phyloP scores from a whole-genome alignment of 768 basidiomycete genomes.

The Mrakia gelida region DNA sequence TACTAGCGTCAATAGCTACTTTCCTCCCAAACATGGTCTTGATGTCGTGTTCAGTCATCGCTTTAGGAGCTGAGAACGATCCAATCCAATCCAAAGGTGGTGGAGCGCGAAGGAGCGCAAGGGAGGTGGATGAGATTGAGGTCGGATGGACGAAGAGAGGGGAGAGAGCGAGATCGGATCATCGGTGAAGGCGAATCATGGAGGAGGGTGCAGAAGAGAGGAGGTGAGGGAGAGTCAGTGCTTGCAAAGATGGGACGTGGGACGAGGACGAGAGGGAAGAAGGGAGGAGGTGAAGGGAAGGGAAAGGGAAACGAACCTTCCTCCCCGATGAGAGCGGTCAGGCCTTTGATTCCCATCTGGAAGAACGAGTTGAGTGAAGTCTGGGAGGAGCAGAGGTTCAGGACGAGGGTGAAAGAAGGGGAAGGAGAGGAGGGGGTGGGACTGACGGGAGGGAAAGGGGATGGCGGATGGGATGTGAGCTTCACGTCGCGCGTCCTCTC shows the following conservation, averaged over 20 bases:
- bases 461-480: no score
- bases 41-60: constrained; percentile 68
- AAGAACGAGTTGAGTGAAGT: no score
- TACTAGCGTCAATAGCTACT: constrained; percentile 88
- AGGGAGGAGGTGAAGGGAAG: neutral
- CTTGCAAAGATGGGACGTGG: no score
- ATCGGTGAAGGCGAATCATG: neutral
- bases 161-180: neutral
- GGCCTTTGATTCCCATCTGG: constrained; percentile 46
- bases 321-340: constrained; percentile 82
- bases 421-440: no score
- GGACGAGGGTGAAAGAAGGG: no score
- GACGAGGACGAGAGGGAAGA: neutral
- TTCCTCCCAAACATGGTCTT: constrained; percentile 97
- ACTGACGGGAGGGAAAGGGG: no score
- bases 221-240: neutral
- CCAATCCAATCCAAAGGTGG: no score
- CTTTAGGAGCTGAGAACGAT: constrained; percentile 56
- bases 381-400: no score
- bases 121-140: no score
- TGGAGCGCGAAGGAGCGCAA: neutral
- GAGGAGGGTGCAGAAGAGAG: neutral
- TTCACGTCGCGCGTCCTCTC: no score
- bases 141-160: neutral
- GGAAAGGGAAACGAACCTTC: constrained; percentile 10